Base-by-base conservation (phyloP, 2,329 filamentous ascomycete genomes). In the Monosporascus sp. region DNA sequence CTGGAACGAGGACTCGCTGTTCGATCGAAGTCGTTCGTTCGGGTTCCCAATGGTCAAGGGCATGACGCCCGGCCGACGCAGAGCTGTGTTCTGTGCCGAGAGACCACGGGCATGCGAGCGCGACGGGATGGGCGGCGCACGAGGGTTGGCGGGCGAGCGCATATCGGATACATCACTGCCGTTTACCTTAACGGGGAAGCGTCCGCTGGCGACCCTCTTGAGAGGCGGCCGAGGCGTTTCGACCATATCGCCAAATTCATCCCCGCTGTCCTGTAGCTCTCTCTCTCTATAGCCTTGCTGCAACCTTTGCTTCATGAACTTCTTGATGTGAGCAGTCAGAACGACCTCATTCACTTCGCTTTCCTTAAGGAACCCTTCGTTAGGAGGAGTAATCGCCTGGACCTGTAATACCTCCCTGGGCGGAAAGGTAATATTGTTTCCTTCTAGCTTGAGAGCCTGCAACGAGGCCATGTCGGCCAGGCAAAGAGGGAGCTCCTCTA, bases 391-490 rank as follows among this genome's bases (percentile, higher is more conserved):
- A 41, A 72, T 72, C 18, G 77, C 75, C 62, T 80, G 78, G 11
- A 82, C 73, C 60, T 86, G 83, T 25, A 90, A 69, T 15, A 87
- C 77, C 59, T 88, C 84, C 61, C 80, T 83, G 17, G 89, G 86
- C 3, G 91, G 91, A 62, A 93, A 93, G 54, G 80, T 82, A 54
- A 97, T 81, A 8, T 89, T 89, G 62, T 97, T 97, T 46, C 90
- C 90, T 53, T 93, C 88, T 37, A 97, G 83, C 69, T 96, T 96
- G 52, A 97, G 78, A 59, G 95, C 88, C 66, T 93, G 89, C 54
- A 97, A 74, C 51, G 90, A 94, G 52, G 81, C 85, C 88, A 97
- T 96, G 58, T 96, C 91, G 51, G 89, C 90, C 22, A 97, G 74
- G 59, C 89, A 92, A 6, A 89, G 74, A 1, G 93, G 93, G 18